These are phyloP conservation scores for Kodamaea laetipori DNA, from an alignment of 805 yeast genomes.

Conservation along the genomic window DNA sequence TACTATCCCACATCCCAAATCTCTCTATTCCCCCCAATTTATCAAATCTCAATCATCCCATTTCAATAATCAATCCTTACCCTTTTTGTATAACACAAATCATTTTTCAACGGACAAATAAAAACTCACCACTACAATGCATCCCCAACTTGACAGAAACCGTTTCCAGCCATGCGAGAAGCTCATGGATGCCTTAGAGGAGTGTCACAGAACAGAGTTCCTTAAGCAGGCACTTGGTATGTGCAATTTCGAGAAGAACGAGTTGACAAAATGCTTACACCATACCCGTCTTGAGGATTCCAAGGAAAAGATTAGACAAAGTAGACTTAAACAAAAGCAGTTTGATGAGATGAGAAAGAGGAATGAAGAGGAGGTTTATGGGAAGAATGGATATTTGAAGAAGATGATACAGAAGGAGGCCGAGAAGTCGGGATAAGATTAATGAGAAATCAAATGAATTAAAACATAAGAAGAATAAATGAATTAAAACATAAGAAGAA, in stretches of 20 bases:
- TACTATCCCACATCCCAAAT: no score
- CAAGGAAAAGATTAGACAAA: conserved; percentile 53
- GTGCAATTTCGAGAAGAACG: conserved; percentile 83
- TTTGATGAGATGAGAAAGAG: conserved; percentile 59
- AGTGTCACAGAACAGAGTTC: conserved; percentile 77
- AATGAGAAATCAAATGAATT: conserved; percentile 47
- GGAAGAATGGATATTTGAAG: conserved; percentile 70
- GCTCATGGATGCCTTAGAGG: conserved; percentile 82
- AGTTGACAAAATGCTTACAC: conserved; percentile 76
- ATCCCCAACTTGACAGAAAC: conserved; percentile 47
- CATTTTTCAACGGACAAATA: conserved; percentile 1
- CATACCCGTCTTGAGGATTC: conserved; percentile 68
- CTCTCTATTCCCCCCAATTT: background rate
- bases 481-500: no score
- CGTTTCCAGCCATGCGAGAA: conserved; percentile 65
- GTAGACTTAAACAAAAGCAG: conserved; percentile 57
- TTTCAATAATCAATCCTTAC: background rate
- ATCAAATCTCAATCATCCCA: background rate
- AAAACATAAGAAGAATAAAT: no score
- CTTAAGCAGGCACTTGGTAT: conserved; percentile 73
- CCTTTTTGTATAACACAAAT: background rate
- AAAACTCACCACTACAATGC: conserved; percentile 28
- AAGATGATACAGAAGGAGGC: conserved; percentile 53
- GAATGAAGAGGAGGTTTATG: conserved; percentile 75
- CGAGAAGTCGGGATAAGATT: conserved; percentile 58